phyloP scores from a whole-genome alignment of 164 flowering plant species.

The Paratinospora sagittata region DNA sequence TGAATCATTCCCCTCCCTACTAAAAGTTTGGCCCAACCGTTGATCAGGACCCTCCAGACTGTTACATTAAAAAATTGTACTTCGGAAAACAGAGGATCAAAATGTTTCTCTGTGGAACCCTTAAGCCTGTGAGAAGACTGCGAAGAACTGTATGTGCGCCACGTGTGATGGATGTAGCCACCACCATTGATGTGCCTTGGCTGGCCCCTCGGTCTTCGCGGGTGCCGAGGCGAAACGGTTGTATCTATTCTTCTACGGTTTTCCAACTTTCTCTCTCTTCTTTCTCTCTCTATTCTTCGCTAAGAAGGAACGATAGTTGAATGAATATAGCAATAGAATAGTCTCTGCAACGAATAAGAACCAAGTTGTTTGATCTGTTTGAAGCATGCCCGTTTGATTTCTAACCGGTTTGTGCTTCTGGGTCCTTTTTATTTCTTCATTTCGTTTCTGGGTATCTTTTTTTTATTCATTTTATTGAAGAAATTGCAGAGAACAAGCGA shows the following conservation, averaged over 20 bases:
- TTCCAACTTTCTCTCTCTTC: conserved; percentile 3
- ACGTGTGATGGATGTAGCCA: background rate
- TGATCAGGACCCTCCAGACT: background rate
- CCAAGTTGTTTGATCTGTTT: background rate
- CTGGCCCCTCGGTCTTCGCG: conserved; percentile 31
- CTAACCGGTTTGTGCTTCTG: conserved; percentile 15
- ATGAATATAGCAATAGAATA: background rate
- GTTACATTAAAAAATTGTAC: background rate
- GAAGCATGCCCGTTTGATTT: conserved; percentile 8
- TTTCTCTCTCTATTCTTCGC: background rate
- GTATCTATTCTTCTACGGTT: conserved; percentile 22
- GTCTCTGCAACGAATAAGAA: background rate
- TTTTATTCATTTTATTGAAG: conserved; percentile 3
- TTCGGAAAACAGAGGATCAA: background rate
- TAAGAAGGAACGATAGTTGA: too few species aligned
- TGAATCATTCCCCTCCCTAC: background rate
- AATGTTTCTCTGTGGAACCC: background rate
- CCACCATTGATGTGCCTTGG: conserved; percentile 2
- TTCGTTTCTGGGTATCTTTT: conserved; percentile 8
- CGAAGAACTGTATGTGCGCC: background rate
- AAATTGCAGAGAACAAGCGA: background rate
- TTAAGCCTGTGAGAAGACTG: background rate
- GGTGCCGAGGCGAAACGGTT: conserved; percentile 24
- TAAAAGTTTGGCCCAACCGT: background rate
- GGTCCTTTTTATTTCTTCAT: background rate